phyloP scores from a whole-genome alignment of 2,329 filamentous ascomycete genomes.

The Nigrospora oryzae region DNA sequence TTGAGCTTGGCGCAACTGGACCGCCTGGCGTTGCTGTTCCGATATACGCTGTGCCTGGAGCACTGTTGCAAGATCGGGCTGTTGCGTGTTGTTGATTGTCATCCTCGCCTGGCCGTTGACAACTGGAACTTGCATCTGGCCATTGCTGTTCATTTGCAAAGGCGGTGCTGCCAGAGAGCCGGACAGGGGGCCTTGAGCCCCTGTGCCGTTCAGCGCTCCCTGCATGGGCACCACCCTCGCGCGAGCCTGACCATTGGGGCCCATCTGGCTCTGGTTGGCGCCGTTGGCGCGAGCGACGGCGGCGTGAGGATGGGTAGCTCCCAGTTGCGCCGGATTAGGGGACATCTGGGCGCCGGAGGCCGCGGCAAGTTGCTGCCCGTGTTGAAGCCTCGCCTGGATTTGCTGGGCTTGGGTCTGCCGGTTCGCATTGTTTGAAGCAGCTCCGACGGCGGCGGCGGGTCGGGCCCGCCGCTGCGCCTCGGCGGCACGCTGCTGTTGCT shows the following conservation, averaged over 20 bases:
- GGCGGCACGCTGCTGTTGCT: conserved; percentile 48
- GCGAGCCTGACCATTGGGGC: conserved; percentile 36
- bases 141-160: conserved; percentile 55
- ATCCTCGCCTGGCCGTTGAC: conserved; percentile 52
- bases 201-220: conserved; percentile 40
- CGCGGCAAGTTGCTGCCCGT: conserved; percentile 35
- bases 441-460: conserved; percentile 12
- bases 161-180: conserved; percentile 39
- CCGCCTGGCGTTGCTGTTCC: conserved; percentile 50
- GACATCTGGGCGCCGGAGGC: conserved; percentile 22
- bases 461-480: conserved; percentile 45
- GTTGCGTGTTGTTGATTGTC: conserved; percentile 35
- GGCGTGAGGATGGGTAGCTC: conserved; percentile 21
- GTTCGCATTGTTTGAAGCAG: conserved; percentile 16
- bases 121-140: conserved; percentile 62
- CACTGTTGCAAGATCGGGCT: conserved; percentile 45
- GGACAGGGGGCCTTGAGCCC: conserved; percentile 37
- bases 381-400: conserved; percentile 36
- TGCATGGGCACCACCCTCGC: conserved; percentile 48
- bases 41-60: conserved; percentile 59
- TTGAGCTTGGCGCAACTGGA: conserved; percentile 35
- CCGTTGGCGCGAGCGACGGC: conserved; percentile 31
- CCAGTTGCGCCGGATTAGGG: conserved; percentile 25
- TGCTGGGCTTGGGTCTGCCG: conserved; percentile 18
- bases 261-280: conserved; percentile 29